Base-by-base conservation (phyloP, 768 basidiomycete species). In the Leccinum uliginosum region DNA sequence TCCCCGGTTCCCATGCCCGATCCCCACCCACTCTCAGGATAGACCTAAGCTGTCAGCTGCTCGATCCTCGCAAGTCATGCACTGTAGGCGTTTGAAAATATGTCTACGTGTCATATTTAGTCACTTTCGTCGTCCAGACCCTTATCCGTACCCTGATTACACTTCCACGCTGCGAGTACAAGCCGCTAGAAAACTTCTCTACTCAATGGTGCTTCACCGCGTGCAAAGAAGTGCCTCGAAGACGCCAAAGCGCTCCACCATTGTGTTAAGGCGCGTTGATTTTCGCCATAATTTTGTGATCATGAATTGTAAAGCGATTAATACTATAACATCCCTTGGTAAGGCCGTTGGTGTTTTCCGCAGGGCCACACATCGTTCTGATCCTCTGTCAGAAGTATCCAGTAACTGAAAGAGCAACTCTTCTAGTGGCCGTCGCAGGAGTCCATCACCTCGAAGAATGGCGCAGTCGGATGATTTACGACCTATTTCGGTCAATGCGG, bases 241-340 rank as follows among this genome's bases (percentile, higher is more conserved):
- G 50, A 51, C 6, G 55, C 64, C 0, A n/a, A 55, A 27, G 54
- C 1, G 12, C 55, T 65, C 26, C 53, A 1, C 19, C 23, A 24
- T 15, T 51, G 58, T 7, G 26, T 63, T 8, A 59, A 24, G 8
- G 64, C 54, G 11, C 45, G 55, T 43, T 3, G 14, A 26, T 35
- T n/a, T 21, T 32, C 12, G 30, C 11, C 6, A 12, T 12, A 6
- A 32, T 32, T 12, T 2, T 32, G 30, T n/a, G n/a, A 32, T 32
- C 9, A 32, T 12, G 30, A 12, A 32, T 15, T 23, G 24, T 19
- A 53, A 53, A 10, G 35, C 49, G 14, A 54, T 53, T 21, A 53
- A 21, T 12, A 44, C 54, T 2, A n/a, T n/a, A n/a, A n/a, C n/a
- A n/a, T 56, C 46, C 27, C 50, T 40, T 10, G 38, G 64, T 58